Evolutionary conservation across 2,329 filamentous ascomycete genomes (phyloP).

Genomic region (Exophiala aquamarina): DNA sequence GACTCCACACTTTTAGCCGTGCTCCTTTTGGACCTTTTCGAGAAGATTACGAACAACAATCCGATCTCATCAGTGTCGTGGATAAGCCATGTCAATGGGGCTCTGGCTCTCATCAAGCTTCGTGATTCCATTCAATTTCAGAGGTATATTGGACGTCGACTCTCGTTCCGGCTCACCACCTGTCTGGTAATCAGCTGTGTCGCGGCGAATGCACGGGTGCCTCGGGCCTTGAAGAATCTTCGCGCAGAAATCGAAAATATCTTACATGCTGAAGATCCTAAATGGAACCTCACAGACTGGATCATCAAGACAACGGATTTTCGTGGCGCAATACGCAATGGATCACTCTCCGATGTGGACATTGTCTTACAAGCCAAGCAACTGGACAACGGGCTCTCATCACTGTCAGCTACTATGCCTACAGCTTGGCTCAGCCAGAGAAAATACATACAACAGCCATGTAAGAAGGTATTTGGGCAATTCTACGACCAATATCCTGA

Average conservation of each 20-base stretch:
- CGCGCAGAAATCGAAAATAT: conserved; percentile 31
- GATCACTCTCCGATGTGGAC: conserved; percentile 21
- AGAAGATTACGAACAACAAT: conserved; percentile 27
- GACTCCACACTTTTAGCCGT: conserved; percentile 38
- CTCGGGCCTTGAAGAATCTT: conserved; percentile 42
- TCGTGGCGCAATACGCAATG: conserved; percentile 20
- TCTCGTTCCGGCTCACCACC: conserved; percentile 26
- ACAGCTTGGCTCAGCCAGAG: conserved; percentile 13
- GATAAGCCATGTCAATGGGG: conserved; percentile 40
- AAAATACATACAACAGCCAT: conserved; percentile 6
- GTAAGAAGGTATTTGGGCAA: conserved; percentile 22
- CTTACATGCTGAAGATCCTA: conserved; percentile 30
- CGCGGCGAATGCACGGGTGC: conserved; percentile 33
- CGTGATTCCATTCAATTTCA: conserved; percentile 33
- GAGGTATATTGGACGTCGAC: conserved; percentile 20
- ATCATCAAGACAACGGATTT: conserved; percentile 32
- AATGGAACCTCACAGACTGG: conserved; percentile 33
- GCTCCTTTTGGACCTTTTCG: conserved; percentile 38
- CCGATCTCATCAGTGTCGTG: conserved; percentile 30
- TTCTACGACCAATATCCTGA: conserved; percentile 33
- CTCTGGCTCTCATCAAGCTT: conserved; percentile 35
- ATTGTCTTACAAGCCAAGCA: conserved; percentile 21
- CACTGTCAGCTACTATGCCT: conserved; percentile 24
- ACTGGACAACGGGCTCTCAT: conserved; percentile 30
- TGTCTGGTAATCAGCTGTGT: conserved; percentile 35